These are phyloP conservation scores for Entrophospora sp. DNA, from an alignment of 192 early-diverging fungal genomes.

Conservation along the genomic window DNA sequence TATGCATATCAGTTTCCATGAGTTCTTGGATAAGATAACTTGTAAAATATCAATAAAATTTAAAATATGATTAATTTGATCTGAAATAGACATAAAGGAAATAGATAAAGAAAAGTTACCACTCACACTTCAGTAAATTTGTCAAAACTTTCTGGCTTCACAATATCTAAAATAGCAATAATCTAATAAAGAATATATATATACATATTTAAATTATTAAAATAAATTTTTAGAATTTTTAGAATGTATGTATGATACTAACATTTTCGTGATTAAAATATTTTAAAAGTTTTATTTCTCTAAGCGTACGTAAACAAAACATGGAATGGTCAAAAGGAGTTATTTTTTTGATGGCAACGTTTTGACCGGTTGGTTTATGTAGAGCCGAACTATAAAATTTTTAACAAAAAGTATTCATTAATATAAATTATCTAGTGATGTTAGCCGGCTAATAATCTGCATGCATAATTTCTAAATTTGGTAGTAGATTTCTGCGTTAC, in stretches of 20 bases:
- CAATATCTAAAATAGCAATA: constrained; percentile 85
- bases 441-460: no score
- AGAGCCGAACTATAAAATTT: constrained; percentile 57
- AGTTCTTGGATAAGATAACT: constrained; percentile 92
- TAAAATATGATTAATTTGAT: neutral
- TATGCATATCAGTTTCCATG: constrained; percentile 99
- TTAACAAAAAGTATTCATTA: neutral
- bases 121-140: constrained; percentile 84
- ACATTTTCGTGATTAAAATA: constrained; percentile 82
- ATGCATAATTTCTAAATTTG: no score
- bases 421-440: neutral
- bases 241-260: constrained; percentile 15
- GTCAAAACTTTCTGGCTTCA: constrained; percentile 66
- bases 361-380: constrained; percentile 70
- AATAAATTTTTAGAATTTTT: neutral
- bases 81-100: neutral
- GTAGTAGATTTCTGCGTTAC: no score
- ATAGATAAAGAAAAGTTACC: neutral
- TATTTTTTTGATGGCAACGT: constrained; percentile 90
- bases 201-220: neutral
- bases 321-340: constrained; percentile 77
- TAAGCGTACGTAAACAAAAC: constrained; percentile 72
- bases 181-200: constrained; percentile 47
- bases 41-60: neutral
- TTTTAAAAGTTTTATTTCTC: constrained; percentile 79